Evolutionary conservation across 257 asterid species (phyloP).

Genomic region (Euphrasia confusa): DNA sequence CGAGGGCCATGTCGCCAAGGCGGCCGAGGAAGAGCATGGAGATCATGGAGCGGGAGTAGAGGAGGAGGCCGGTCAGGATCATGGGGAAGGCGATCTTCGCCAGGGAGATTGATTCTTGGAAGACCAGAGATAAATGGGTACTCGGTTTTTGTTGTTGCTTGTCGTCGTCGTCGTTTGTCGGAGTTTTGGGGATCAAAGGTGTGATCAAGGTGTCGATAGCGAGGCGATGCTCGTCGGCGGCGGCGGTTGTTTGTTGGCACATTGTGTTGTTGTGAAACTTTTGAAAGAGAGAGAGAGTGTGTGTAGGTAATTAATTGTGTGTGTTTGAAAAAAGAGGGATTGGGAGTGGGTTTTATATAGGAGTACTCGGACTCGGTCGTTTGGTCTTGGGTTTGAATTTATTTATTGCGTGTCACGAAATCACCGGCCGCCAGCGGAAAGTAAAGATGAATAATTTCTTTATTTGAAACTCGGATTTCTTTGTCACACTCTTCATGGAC

Average conservation of each 20-base stretch:
- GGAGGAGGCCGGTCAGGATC: constrained; percentile 66
- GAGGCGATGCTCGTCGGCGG: no score
- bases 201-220: constrained; percentile 25
- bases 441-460: background rate
- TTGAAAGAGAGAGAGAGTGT: constrained; percentile 15
- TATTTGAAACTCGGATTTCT: constrained; percentile 26
- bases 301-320: background rate
- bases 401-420: background rate
- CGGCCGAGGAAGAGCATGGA: constrained; percentile 85
- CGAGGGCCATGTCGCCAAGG: constrained; percentile 59
- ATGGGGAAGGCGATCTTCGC: constrained; percentile 59
- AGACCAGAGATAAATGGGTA: constrained; percentile 29
- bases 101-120: constrained; percentile 41
- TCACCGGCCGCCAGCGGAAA: constrained; percentile 17
- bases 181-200: constrained; percentile 40
- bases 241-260: constrained; percentile 40
- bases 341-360: constrained; percentile 24
- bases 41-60: constrained; percentile 76
- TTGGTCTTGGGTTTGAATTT: no score
- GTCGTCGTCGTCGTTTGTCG: background rate
- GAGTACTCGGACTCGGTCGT: background rate
- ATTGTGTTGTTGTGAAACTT: constrained; percentile 12
- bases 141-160: background rate
- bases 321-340: constrained; percentile 14
- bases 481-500: constrained; percentile 5